Base-by-base conservation (phyloP, 495 filamentous ascomycete genomes). In the Geopyxis carbonaria region DNA sequence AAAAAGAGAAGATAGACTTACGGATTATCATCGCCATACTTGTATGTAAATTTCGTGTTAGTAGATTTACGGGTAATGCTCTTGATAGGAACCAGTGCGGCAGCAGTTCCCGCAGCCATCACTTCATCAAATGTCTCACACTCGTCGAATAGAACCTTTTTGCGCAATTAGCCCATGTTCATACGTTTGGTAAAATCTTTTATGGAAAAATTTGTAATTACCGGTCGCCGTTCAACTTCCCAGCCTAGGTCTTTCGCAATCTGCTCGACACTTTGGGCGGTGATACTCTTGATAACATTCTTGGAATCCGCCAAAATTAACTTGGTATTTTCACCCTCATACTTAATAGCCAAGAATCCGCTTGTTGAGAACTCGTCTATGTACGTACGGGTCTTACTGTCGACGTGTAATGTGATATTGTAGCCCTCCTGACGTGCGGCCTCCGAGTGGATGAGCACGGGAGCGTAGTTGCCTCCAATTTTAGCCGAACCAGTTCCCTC, bases 301-400 rank as follows among this genome's bases (percentile, higher is more conserved):
- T 68, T 75, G 47, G 76, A 81, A 56, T 86, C 75, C 4, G 86
- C 81, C 35, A 81, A 74, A 3, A 87, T 74, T 0, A 93, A 56
- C 11, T 72, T 86, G 11, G 78, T 64, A n/a, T 65, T 42, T 2
- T 63, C 67, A 61, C 0, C 68, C 67, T 1, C 23, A 28, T 71
- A 67, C 45, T 68, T 62, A 4, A 77, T 76, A 0, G 80, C 85
- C 38, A 92, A 73, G 44, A 93, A 91, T 1, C 79, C 85, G 23
- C 72, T 77, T 0, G 85, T 93, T 34, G 76, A 83, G 45, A 93
- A 93, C 62, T 93, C 85, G 46, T 93, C 85, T 30, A 93, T 68
- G 58, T 78, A 79, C 16, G 68, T 75, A 42, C 81, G 68, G 9
- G 70, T 77, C 57, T 72, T 70, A 51, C 80, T 86, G 51, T 93